A percentile compares a stretch with the other conserved stretches of the same genome.
These are phyloP conservation scores for Hanseniaspora jakobsenii DNA, from an alignment of 805 yeast genomes.

Conservation along the genomic window DNA sequence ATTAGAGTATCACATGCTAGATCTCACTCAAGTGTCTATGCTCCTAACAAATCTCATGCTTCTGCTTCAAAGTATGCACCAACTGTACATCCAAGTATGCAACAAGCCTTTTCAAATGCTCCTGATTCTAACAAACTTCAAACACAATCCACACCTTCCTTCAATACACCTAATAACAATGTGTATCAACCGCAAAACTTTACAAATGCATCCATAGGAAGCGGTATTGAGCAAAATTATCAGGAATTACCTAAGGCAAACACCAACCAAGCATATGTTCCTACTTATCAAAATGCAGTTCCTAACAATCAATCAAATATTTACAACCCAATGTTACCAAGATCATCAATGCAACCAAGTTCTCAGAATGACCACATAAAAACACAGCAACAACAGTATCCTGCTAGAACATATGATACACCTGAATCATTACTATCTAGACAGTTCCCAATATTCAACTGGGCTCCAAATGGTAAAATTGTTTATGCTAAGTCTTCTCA, in stretches of 20 bases:
- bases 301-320: no score
- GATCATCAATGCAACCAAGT: neutral
- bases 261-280: no score
- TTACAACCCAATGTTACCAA: no score
- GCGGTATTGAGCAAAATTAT: no score
- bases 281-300: no score
- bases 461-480: slow-evolving; percentile 40
- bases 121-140: slow-evolving; percentile 12
- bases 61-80: slow-evolving; percentile 33
- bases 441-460: slow-evolving; percentile 67
- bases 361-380: no score
- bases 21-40: slow-evolving; percentile 26
- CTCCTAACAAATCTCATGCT: slow-evolving; percentile 23
- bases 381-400: neutral
- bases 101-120: slow-evolving; percentile 14
- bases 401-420: neutral
- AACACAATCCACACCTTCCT: slow-evolving; percentile 6
- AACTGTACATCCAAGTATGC: slow-evolving; percentile 25
- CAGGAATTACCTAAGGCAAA: no score
- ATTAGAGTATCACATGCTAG: slow-evolving; percentile 23
- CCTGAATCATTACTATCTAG: slow-evolving; percentile 23
- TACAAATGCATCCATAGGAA: no score
- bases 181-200: no score
- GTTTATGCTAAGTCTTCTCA: slow-evolving; percentile 35
- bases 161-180: no score